phyloP scores from a whole-genome alignment of 2,329 filamentous ascomycete genomes.

The Botrytis fabae region DNA sequence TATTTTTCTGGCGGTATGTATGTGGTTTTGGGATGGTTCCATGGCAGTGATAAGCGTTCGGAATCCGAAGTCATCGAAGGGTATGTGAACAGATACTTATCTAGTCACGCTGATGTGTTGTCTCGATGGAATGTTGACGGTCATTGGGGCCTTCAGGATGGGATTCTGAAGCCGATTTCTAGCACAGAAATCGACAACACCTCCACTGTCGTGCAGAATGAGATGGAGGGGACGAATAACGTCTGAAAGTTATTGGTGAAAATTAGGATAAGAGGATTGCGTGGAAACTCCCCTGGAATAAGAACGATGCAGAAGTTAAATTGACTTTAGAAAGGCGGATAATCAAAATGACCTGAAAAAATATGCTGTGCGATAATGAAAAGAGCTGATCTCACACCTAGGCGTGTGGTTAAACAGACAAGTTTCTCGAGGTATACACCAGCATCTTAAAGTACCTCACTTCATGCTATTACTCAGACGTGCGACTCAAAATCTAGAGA shows the following conservation, averaged over 20 bases:
- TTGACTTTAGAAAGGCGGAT: background rate
- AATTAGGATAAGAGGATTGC: background rate
- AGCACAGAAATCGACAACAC: background rate
- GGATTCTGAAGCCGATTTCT: background rate
- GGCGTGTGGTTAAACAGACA: rapidly evolving
- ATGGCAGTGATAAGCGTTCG: background rate
- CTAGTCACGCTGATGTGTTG: background rate
- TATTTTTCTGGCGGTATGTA: background rate
- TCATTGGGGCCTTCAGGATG: background rate
- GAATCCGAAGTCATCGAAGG: background rate
- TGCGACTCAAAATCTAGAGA: background rate
- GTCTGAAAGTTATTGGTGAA: background rate
- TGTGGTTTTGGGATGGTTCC: background rate
- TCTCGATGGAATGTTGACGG: background rate
- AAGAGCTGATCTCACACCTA: background rate
- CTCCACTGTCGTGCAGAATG: background rate
- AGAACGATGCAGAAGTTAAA: background rate
- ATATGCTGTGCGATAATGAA: background rate
- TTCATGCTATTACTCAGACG: background rate
- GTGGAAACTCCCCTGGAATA: background rate
- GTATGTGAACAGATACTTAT: background rate
- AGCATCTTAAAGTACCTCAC: background rate
- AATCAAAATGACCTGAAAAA: too few species aligned
- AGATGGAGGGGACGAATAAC: background rate
- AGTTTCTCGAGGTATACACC: background rate